Conservation (phyloP, 2,329 filamentous ascomycete species). For the Calycina marina region DNA sequence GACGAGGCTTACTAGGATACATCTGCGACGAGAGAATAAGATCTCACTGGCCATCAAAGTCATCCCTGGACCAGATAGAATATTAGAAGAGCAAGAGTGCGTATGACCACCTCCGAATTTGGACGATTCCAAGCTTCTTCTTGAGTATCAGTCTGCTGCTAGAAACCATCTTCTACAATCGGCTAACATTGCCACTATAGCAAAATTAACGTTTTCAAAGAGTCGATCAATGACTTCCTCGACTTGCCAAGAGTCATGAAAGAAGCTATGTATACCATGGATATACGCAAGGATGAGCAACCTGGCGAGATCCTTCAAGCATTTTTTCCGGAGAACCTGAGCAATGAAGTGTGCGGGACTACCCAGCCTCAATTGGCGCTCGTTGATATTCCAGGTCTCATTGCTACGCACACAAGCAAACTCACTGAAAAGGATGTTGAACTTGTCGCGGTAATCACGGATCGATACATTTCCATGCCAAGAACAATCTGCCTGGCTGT, state of each 20-base stretch:
- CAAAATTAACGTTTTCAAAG: conserved; percentile 23
- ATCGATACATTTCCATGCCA: conserved; percentile 27
- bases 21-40: too few species aligned
- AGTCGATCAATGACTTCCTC: conserved; percentile 15
- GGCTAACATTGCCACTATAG: conserved; percentile 32
- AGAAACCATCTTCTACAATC: conserved; percentile 32
- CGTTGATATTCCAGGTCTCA: conserved; percentile 24
- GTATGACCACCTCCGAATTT: too few species aligned
- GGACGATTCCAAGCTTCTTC: background rate
- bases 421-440: conserved; percentile 17
- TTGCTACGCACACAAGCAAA: conserved; percentile 14
- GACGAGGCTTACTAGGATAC: too few species aligned
- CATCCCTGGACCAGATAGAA: too few species aligned
- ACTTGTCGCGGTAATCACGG: conserved; percentile 19
- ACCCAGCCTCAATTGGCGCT: conserved; percentile 17
- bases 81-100: too few species aligned
- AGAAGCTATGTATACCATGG: conserved; percentile 16
- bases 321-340: conserved; percentile 18
- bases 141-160: background rate
- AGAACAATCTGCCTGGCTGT: conserved; percentile 33
- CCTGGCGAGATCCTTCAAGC: conserved; percentile 4
- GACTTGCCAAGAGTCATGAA: conserved; percentile 19
- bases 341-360: conserved; percentile 17
- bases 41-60: too few species aligned
- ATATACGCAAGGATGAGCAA: conserved; percentile 4